phyloP scores from a whole-genome alignment of 768 basidiomycete genomes.

The Hydnum rufescens region DNA sequence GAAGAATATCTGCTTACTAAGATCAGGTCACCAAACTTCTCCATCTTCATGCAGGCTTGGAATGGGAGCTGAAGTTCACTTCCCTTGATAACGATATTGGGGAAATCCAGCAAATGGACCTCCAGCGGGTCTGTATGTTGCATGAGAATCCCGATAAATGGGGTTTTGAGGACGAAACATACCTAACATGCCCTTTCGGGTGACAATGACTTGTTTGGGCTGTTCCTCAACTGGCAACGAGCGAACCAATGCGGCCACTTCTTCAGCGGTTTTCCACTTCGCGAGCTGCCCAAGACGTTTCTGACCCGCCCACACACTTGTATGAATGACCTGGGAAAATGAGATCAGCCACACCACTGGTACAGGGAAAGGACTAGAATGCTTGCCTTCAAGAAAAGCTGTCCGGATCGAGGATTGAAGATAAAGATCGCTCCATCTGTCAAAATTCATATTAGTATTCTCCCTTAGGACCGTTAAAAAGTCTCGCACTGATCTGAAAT shows the following conservation, averaged over 20 bases:
- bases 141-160: background rate
- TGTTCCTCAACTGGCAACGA: slow-evolving; percentile 99
- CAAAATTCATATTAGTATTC: slow-evolving; percentile 6
- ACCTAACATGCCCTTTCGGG: slow-evolving; percentile 99
- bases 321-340: slow-evolving; percentile 99
- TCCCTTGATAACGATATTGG: slow-evolving; percentile 99
- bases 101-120: slow-evolving; percentile 98
- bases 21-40: slow-evolving; percentile 98
- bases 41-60: slow-evolving; percentile 99
- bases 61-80: slow-evolving; percentile 95
- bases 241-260: slow-evolving; percentile 93
- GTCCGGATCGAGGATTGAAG: slow-evolving; percentile 97
- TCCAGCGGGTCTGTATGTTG: slow-evolving; percentile 68
- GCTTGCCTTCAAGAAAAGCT: slow-evolving; percentile 93
- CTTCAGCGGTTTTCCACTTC: slow-evolving; percentile 99
- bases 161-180: no score
- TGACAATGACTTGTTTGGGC: slow-evolving; percentile 98
- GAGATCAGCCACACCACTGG: slow-evolving; percentile 10
- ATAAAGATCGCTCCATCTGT: slow-evolving; percentile 92
- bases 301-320: slow-evolving; percentile 99
- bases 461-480: background rate
- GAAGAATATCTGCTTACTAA: slow-evolving; percentile 27
- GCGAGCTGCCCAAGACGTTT: slow-evolving; percentile 98
- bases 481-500: slow-evolving; percentile 12
- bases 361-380: background rate